Percentiles rank a stretch among this genome's conserved stretches.
Evolutionary conservation across 805 yeast genomes (phyloP).

Genomic region (Brettanomyces sp.): DNA sequence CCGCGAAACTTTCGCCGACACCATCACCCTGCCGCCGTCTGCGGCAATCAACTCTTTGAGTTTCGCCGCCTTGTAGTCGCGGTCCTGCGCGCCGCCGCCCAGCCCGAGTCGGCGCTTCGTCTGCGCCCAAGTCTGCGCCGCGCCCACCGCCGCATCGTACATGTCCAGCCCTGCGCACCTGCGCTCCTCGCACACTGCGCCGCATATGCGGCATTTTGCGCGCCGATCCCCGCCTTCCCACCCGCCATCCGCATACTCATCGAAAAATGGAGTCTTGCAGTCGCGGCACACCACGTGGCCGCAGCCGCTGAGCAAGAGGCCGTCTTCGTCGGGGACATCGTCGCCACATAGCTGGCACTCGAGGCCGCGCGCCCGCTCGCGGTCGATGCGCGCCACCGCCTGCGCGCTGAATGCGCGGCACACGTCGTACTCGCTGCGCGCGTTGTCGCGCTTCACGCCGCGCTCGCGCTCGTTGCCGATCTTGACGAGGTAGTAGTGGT

Average conservation of each 20-base stretch:
- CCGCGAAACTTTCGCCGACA: slow-evolving; percentile 64
- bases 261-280: slow-evolving; percentile 45
- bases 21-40: slow-evolving; percentile 34
- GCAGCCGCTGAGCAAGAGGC: slow-evolving; percentile 47
- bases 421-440: slow-evolving; percentile 21
- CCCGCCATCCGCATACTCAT: slow-evolving; percentile 26
- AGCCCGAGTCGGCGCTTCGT: slow-evolving; percentile 15
- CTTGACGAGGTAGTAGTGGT: slow-evolving; percentile 65
- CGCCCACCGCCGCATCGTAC: slow-evolving; percentile 38
- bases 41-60: slow-evolving; percentile 20
- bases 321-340: slow-evolving; percentile 31
- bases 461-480: slow-evolving; percentile 44
- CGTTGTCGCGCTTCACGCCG: slow-evolving; percentile 24
- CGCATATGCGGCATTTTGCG: slow-evolving; percentile 52
- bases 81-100: slow-evolving; percentile 15
- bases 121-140: slow-evolving; percentile 18
- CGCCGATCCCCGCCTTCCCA: slow-evolving; percentile 23
- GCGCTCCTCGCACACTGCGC: slow-evolving; percentile 26
- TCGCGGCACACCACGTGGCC: slow-evolving; percentile 67
- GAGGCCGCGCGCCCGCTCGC: slow-evolving; percentile 28
- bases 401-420: slow-evolving; percentile 11
- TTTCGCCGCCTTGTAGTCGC: slow-evolving; percentile 17
- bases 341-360: slow-evolving; percentile 65
- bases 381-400: slow-evolving; percentile 27
- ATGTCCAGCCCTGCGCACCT: slow-evolving; percentile 37